Evolutionary conservation across 768 basidiomycete species (phyloP).

Genomic region (Lentinula aciculospora): DNA sequence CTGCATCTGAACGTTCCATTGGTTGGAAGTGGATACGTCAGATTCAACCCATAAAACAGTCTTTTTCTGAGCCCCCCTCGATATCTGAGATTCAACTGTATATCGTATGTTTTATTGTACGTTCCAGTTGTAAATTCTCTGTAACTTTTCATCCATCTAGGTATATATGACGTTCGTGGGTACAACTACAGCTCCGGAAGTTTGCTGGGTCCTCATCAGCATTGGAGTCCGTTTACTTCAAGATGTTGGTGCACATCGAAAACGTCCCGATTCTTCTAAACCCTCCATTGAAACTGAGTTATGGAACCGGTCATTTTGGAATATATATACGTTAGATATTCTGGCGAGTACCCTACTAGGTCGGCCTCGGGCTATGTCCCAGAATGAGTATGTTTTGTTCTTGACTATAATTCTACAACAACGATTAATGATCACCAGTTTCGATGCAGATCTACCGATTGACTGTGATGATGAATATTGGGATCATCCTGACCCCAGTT

Average conservation of each 20-base stretch:
- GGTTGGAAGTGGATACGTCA: conserved; percentile 37
- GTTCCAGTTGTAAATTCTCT: conserved; percentile 11
- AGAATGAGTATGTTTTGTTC: conserved; percentile 44
- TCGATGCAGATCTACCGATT: conserved; percentile 43
- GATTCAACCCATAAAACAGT: conserved; percentile 28
- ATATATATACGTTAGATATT: conserved; percentile 14
- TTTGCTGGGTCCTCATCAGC: too few species aligned
- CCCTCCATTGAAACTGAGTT: conserved; percentile 39
- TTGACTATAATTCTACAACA: too few species aligned
- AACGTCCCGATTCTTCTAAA: neutral
- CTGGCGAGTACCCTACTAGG: conserved; percentile 29
- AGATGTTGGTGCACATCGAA: conserved; percentile 34
- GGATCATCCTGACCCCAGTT: conserved; percentile 31
- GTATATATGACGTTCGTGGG: conserved; percentile 29
- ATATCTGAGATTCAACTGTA: conserved; percentile 34
- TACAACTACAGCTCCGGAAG: conserved; percentile 19
- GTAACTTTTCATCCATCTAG: conserved; percentile 12
- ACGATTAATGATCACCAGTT: conserved; percentile 17
- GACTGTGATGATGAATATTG: conserved; percentile 53
- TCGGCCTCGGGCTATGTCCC: conserved; percentile 43
- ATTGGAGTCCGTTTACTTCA: conserved; percentile 35
- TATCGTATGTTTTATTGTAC: conserved; percentile 22
- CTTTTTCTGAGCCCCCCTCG: conserved; percentile 23
- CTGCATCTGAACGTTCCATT: conserved; percentile 24
- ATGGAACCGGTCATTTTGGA: conserved; percentile 42